Percentiles rank a stretch among this genome's conserved stretches.
These are phyloP conservation scores for Zasmidium citrigriseum DNA, from an alignment of 2,329 filamentous ascomycete genomes.

Conservation along the genomic window DNA sequence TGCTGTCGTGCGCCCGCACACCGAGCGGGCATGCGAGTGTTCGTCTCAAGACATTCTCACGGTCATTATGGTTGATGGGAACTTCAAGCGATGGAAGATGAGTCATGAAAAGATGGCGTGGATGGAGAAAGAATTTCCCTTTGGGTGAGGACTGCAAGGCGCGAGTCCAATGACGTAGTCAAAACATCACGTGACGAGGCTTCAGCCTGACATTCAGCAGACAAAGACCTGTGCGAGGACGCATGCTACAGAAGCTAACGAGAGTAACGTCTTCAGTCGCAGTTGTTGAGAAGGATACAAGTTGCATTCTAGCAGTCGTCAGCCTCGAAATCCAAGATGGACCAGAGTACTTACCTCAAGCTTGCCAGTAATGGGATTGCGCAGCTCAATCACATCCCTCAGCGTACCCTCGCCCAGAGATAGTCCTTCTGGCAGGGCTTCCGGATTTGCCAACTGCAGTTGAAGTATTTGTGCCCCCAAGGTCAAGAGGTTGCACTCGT, in stretches of 20 bases:
- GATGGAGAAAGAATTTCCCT: background rate
- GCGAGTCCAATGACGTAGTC: background rate
- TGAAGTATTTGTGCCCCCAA: background rate
- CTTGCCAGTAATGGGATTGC: slow-evolving; percentile 3
- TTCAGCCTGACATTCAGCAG: background rate
- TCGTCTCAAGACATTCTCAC: no score
- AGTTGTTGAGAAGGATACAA: background rate
- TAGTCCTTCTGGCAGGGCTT: slow-evolving; percentile 4
- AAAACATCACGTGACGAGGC: background rate
- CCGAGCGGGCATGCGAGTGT: no score
- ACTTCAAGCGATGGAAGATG: no score
- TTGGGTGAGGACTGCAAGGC: background rate
- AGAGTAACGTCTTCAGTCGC: background rate
- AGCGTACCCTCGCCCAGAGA: slow-evolving; percentile 1
- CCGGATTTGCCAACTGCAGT: slow-evolving; percentile 1
- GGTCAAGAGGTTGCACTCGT: background rate
- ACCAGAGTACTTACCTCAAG: background rate
- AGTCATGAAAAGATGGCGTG: no score
- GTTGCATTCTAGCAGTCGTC: slow-evolving; percentile 1
- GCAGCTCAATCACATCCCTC: slow-evolving; percentile 5
- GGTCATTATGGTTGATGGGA: no score
- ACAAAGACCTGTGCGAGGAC: background rate
- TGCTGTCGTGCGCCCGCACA: no score
- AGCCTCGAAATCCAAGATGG: background rate
- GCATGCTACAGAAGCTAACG: no score